These are phyloP conservation scores for Metschnikowia bowlesiae DNA, from an alignment of 805 yeast genomes.

Conservation along the genomic window DNA sequence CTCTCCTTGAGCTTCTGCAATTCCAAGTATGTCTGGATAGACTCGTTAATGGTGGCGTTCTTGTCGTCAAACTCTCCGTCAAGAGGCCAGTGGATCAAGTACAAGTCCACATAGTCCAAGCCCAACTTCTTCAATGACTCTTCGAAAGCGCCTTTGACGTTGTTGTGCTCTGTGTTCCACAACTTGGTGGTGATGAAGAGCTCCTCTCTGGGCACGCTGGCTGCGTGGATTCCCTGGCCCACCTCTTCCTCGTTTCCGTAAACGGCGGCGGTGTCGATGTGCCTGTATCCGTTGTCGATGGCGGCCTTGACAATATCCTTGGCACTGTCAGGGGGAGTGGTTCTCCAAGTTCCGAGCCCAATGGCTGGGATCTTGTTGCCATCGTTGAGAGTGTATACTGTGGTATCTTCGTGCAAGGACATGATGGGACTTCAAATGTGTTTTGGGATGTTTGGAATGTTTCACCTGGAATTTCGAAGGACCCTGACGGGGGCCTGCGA, in stretches of 20 bases:
- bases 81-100: slow-evolving; percentile 59
- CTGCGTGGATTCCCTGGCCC: slow-evolving; percentile 15
- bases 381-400: slow-evolving; percentile 10
- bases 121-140: slow-evolving; percentile 54
- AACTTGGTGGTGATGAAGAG: slow-evolving; percentile 70
- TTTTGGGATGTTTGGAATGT: too few species aligned
- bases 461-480: background rate
- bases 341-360: slow-evolving; percentile 51
- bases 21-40: slow-evolving; percentile 34
- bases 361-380: slow-evolving; percentile 15
- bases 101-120: slow-evolving; percentile 66
- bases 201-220: slow-evolving; percentile 48
- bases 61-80: slow-evolving; percentile 27
- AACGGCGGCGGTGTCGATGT: slow-evolving; percentile 16
- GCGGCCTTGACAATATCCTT: slow-evolving; percentile 57
- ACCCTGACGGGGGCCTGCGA: background rate
- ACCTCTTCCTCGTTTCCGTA: slow-evolving; percentile 16
- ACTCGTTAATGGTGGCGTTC: slow-evolving; percentile 23
- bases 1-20: slow-evolving; percentile 52
- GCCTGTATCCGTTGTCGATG: slow-evolving; percentile 31
- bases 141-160: slow-evolving; percentile 53
- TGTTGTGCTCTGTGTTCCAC: slow-evolving; percentile 54
- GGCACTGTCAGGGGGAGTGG: slow-evolving; percentile 47
- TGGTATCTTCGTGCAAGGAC: slow-evolving; percentile 11
- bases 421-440: background rate